Conservation (phyloP, 257 asterid species). For the Marsdenia floribunda region DNA sequence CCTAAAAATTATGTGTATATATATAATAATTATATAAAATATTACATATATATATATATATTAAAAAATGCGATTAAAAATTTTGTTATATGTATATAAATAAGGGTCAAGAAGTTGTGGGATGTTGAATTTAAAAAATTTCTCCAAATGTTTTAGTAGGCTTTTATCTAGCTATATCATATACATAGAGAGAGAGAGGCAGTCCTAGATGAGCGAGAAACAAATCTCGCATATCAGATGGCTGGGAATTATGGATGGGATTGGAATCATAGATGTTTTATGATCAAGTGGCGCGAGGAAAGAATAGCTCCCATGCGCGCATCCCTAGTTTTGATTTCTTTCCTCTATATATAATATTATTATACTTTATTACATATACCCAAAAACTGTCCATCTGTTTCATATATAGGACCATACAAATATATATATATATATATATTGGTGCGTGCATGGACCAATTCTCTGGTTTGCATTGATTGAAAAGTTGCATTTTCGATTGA, state of each 20-base stretch:
- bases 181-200: not conserved
- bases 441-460: constrained; percentile 22
- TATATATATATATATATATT: too few species aligned
- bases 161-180: not conserved
- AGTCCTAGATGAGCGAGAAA: not conserved
- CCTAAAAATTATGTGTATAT: too few species aligned
- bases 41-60: too few species aligned
- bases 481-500: not conserved
- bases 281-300: not conserved
- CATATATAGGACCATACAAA: constrained; percentile 16
- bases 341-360: not conserved
- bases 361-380: too few species aligned
- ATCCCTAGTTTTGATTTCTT: not conserved
- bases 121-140: too few species aligned
- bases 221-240: constrained; percentile 9
- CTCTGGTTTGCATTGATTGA: constrained; percentile 16
- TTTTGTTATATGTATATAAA: too few species aligned
- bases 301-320: constrained; percentile 2
- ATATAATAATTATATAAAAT: too few species aligned
- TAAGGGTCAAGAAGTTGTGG: too few species aligned
- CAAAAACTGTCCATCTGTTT: not conserved
- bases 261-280: not conserved
- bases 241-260: constrained; percentile 16
- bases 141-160: too few species aligned
- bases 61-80: not conserved